These are phyloP conservation scores for Anisogramma anomala DNA, from an alignment of 2,329 filamentous ascomycete genomes.

Conservation along the genomic window DNA sequence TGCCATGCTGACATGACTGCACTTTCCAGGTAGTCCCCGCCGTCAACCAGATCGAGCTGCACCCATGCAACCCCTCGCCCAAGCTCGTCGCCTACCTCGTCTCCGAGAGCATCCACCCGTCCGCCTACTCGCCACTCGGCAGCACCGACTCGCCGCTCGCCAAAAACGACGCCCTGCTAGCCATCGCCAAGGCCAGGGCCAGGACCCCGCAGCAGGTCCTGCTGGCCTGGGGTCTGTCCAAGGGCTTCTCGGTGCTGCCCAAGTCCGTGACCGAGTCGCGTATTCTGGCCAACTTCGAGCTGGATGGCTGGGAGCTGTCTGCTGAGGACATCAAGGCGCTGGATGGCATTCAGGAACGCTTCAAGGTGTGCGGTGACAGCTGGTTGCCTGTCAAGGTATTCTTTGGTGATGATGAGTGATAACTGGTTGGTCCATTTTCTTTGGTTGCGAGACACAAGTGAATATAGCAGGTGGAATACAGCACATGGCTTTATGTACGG, in stretches of 20 bases:
- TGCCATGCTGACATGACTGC: background rate
- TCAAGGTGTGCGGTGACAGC: constrained; percentile 68
- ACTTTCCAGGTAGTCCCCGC: constrained; percentile 41
- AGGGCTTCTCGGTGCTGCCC: constrained; percentile 74
- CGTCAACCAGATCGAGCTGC: constrained; percentile 74
- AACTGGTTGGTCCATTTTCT: background rate
- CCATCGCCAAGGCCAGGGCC: constrained; percentile 53
- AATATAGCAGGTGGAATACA: background rate
- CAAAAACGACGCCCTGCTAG: constrained; percentile 51
- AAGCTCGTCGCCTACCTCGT: constrained; percentile 65
- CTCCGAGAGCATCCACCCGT: constrained; percentile 62
- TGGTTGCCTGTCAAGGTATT: constrained; percentile 73
- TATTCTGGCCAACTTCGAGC: constrained; percentile 64
- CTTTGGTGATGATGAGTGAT: constrained; percentile 69
- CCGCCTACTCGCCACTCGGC: constrained; percentile 64
- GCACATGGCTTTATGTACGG: background rate
- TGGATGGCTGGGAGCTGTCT: constrained; percentile 63
- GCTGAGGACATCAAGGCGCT: constrained; percentile 61
- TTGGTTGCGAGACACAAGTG: background rate
- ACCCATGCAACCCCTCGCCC: constrained; percentile 70
- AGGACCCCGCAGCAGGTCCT: constrained; percentile 66
- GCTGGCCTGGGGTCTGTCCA: constrained; percentile 68
- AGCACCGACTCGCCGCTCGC: constrained; percentile 58
- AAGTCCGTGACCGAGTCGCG: constrained; percentile 66
- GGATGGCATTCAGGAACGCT: constrained; percentile 57